Percentiles rank a stretch among this genome's conserved stretches.
These are phyloP conservation scores for Quercus ilex DNA, from an alignment of 306 rosid genomes.

Conservation along the genomic window DNA sequence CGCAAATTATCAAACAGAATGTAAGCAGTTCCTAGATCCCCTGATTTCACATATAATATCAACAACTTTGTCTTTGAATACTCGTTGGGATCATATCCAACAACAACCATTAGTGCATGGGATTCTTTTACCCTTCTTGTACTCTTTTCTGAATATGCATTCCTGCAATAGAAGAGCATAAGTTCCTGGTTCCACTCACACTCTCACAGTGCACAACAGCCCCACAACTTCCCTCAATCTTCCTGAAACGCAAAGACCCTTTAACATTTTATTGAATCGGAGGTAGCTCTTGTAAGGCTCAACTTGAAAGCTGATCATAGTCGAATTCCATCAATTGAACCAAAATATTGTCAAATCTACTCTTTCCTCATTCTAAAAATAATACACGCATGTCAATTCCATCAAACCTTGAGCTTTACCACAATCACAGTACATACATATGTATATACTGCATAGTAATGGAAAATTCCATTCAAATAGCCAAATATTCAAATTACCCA, in stretches of 20 bases:
- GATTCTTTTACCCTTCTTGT: constrained; percentile 51
- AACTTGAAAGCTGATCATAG: constrained; percentile 77
- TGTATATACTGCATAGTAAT: neutral
- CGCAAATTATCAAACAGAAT: constrained; percentile 42
- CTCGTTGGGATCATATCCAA: constrained; percentile 52
- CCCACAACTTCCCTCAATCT: constrained; percentile 53
- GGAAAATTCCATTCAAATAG: neutral
- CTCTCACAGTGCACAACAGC: constrained; percentile 46
- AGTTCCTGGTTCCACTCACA: constrained; percentile 35
- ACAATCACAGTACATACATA: neutral
- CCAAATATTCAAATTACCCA: neutral
- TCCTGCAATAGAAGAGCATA: constrained; percentile 79
- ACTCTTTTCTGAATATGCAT: constrained; percentile 62
- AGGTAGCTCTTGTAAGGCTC: constrained; percentile 25
- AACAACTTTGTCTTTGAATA: constrained; percentile 59
- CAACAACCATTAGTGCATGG: constrained; percentile 58
- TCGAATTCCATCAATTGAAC: constrained; percentile 23
- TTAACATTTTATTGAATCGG: constrained; percentile 45
- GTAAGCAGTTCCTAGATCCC: constrained; percentile 51
- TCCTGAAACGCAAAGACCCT: constrained; percentile 57
- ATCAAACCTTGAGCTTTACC: neutral
- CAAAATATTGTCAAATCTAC: constrained; percentile 17
- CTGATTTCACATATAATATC: constrained; percentile 61
- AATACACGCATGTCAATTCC: neutral
- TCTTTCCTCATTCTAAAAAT: constrained; percentile 11